Conservation (phyloP, 1,139 yeast genomes). For the Yamadazyma friedrichii region DNA sequence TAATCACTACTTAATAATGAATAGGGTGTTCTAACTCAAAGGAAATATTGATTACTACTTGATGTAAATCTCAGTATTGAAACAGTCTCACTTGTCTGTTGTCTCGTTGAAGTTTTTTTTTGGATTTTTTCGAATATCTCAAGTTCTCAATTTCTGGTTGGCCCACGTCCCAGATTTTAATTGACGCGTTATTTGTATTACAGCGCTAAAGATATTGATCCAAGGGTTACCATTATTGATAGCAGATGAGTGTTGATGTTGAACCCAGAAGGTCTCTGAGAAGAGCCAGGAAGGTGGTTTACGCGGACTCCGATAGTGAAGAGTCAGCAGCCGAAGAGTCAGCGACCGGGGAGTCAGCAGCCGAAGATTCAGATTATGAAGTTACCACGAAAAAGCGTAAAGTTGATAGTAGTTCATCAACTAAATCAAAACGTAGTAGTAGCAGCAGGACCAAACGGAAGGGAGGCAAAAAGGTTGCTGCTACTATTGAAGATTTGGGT, state of each 20-base stretch:
- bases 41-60: background rate
- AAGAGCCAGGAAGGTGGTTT: slow-evolving; percentile 1
- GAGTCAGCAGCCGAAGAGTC: background rate
- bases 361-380: slow-evolving; percentile 6
- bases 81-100: background rate
- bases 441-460: background rate
- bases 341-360: background rate
- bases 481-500: slow-evolving; percentile 1
- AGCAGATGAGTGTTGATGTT: slow-evolving; percentile 4
- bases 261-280: slow-evolving; percentile 6
- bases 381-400: background rate
- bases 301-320: slow-evolving; percentile 2
- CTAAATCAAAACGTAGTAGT: slow-evolving; percentile 3
- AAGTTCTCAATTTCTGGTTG: too few species aligned
- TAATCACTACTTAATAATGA: too few species aligned
- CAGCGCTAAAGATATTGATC: too few species aligned
- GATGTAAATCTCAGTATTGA: background rate
- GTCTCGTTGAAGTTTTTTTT: background rate
- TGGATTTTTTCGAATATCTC: background rate
- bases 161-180: background rate
- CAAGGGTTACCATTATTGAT: too few species aligned
- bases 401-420: background rate
- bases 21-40: slow-evolving; percentile 5
- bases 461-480: background rate
- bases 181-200: slow-evolving; percentile 1